phyloP scores from a whole-genome alignment of 106 monocot genomes.

The Apostasia ramifera region DNA sequence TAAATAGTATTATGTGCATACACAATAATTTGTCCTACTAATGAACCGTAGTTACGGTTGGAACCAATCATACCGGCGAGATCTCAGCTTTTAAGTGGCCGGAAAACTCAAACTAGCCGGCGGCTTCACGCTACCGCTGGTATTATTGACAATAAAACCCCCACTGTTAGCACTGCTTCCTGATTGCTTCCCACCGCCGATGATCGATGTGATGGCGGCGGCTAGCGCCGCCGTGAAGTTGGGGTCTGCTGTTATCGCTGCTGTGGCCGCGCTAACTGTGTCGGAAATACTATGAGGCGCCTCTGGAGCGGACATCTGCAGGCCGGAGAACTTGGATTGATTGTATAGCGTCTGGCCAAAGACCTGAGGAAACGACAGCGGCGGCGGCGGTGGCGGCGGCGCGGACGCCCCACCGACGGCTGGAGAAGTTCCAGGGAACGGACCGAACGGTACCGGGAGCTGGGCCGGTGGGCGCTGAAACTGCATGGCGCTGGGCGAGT shows the following conservation, averaged over 20 bases:
- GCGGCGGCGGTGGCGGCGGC: not conserved
- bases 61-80: not conserved
- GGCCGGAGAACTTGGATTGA: slow-evolving; percentile 43
- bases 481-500: slow-evolving; percentile 14
- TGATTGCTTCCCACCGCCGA: slow-evolving; percentile 5
- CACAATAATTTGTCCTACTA: too few relatives aligned
- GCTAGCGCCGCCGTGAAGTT: slow-evolving; percentile 18
- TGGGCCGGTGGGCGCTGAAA: slow-evolving; percentile 16
- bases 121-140: not conserved
- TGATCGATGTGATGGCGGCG: slow-evolving; percentile 12
- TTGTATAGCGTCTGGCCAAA: slow-evolving; percentile 40
- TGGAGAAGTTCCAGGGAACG: not conserved
- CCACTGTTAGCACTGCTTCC: not conserved
- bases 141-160: not conserved
- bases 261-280: slow-evolving; percentile 15
- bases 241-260: slow-evolving; percentile 17
- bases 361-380: slow-evolving; percentile 17
- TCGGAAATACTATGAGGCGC: not conserved
- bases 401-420: not conserved
- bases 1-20: too few relatives aligned
- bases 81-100: not conserved
- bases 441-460: not conserved
- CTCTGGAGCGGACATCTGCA: slow-evolving; percentile 18
- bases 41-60: too few relatives aligned
- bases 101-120: slow-evolving; percentile 1